Base-by-base conservation (phyloP, 495 filamentous ascomycete species). In the Diplogelasinospora grovesii region DNA sequence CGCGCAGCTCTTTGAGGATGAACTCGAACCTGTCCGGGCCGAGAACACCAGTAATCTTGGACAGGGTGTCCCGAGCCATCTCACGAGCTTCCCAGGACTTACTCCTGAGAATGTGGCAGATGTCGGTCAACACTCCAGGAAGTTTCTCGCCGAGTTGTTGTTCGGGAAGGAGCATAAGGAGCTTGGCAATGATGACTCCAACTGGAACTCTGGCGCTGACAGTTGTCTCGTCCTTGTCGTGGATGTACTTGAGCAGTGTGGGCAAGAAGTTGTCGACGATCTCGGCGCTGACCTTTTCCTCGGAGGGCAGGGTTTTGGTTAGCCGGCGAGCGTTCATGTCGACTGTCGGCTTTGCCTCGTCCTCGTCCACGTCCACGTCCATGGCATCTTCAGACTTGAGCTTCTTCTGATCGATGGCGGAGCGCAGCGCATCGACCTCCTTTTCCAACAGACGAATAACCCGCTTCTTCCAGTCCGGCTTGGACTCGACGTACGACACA, bases 191-290 rank as follows among this genome's bases (percentile, higher is more conserved):
- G 13, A 88, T 85, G 30, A 96, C 73, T 2, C 90, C 86, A 18
- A 95, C 82, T 2, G 88, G 89, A 36, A 93, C 79, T 49, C 92
- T 85, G 36, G 90, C 73, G 64, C 88, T 92, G 63, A 97, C 92
- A 13, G 83, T 85, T 1, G 86, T 78, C 61, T 96, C 89, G 41
- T 97, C 85, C 63, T 96, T 97, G 51, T 90, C 80, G 48, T 95
- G 89, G 26, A 99, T 77, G 57, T 93, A 92, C 15, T 76, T 73
- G 8, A 76, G 73, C 35, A 97, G 63, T 25, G 78, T 72, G 2
- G 90, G 86, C 16, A 95, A 70, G 46, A 95, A 81, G 43, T 78
- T 80, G 11, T 77, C 77, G 3, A 73, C 71, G 25, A 96, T 65
- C 49, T 95, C 89, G 4, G 75, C 73, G 4, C 78, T 71, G 18